Conservation (phyloP, 2,329 filamentous ascomycete species). For the Fusarium foetens region DNA sequence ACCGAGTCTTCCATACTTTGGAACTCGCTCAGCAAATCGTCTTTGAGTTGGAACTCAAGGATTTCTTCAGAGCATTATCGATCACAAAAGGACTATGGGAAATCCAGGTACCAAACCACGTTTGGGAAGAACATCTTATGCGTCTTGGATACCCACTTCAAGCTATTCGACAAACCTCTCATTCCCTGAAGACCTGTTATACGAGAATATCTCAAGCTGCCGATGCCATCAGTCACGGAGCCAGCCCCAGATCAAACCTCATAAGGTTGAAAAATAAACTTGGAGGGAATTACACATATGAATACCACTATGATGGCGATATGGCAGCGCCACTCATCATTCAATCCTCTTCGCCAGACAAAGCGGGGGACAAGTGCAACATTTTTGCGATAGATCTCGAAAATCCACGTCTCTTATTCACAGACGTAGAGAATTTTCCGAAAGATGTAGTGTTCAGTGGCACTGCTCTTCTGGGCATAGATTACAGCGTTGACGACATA, state of each 20-base stretch:
- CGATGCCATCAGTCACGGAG: neutral
- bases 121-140: slow-evolving; percentile 7
- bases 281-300: neutral
- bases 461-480: neutral
- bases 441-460: neutral
- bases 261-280: neutral
- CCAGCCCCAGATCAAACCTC: neutral
- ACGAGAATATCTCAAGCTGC: neutral
- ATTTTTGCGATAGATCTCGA: neutral
- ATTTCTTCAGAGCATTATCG: slow-evolving; percentile 1
- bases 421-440: neutral
- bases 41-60: slow-evolving; percentile 4
- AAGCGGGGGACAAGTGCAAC: too few relatives aligned
- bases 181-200: neutral
- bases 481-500: too few relatives aligned
- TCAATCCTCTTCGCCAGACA: neutral
- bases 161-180: neutral
- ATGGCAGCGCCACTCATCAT: slow-evolving; percentile 1
- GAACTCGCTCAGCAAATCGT: slow-evolving; percentile 25
- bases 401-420: neutral
- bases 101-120: neutral
- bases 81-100: slow-evolving; percentile 14
- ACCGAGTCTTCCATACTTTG: slow-evolving; percentile 23
- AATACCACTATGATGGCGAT: neutral
- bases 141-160: slow-evolving; percentile 5